A percentile compares a stretch with the other conserved stretches of the same genome.
Evolutionary conservation across 2,329 filamentous ascomycete genomes (phyloP).

Genomic region (Tolypocladium tundrense): DNA sequence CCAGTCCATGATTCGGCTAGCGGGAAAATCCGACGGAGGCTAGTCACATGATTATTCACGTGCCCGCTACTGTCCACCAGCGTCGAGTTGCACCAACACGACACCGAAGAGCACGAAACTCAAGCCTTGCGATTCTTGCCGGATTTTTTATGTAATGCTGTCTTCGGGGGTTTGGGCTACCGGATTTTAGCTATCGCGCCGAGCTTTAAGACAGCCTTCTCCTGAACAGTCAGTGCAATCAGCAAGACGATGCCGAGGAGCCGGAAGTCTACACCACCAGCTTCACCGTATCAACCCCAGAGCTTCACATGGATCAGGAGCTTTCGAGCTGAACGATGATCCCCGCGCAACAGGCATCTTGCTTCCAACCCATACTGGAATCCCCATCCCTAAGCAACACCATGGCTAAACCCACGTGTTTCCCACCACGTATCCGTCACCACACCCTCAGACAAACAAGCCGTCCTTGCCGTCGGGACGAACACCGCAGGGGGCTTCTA

Average conservation of each 20-base stretch:
- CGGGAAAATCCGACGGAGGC: conserved; percentile 26
- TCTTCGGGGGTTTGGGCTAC: no score
- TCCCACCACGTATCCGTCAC: neutral
- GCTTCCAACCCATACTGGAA: neutral
- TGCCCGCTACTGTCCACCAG: conserved; percentile 8
- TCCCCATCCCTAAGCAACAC: no score
- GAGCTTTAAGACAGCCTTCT: neutral
- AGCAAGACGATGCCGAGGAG: neutral
- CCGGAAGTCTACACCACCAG: neutral
- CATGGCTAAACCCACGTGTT: neutral
- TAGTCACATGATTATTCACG: conserved; percentile 21
- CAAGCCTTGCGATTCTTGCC: neutral
- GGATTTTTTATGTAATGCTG: neutral
- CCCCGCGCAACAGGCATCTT: neutral
- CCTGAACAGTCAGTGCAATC: neutral
- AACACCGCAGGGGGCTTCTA: no score
- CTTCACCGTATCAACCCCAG: neutral
- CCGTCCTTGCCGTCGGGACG: neutral
- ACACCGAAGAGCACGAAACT: neutral
- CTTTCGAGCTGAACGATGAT: neutral
- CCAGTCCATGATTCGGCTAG: conserved; percentile 29
- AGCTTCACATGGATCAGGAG: no score
- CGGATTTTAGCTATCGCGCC: neutral
- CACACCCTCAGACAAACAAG: neutral
- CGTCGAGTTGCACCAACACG: neutral